phyloP scores from a whole-genome alignment of 192 early-diverging fungal species.

The Physocladia obscura region DNA sequence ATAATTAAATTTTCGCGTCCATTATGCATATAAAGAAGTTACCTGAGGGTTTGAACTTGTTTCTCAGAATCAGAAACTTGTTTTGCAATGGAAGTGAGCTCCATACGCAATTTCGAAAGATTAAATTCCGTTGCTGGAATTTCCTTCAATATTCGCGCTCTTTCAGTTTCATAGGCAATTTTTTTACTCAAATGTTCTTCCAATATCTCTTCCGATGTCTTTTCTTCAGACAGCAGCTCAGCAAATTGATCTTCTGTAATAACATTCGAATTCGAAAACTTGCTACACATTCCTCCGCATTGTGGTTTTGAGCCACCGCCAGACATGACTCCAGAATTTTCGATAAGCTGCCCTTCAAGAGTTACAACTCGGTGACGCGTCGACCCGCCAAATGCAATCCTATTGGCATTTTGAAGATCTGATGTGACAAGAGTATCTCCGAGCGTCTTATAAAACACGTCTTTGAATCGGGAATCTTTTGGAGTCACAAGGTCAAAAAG shows the following conservation, averaged over 20 bases:
- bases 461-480: slow-evolving; percentile 67
- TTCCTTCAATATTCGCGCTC: slow-evolving; percentile 21
- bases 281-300: slow-evolving; percentile 89
- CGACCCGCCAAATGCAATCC: slow-evolving; percentile 78
- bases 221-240: slow-evolving; percentile 23
- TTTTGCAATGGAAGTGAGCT: slow-evolving; percentile 62
- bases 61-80: slow-evolving; percentile 69
- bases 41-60: slow-evolving; percentile 60
- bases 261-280: slow-evolving; percentile 36
- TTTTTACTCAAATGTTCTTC: slow-evolving; percentile 1
- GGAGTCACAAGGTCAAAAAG: slow-evolving; percentile 88
- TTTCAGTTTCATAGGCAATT: slow-evolving; percentile 28
- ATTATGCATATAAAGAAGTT: slow-evolving; percentile 9
- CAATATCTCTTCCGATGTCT: slow-evolving; percentile 14
- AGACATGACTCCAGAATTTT: slow-evolving; percentile 87
- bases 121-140: slow-evolving; percentile 59
- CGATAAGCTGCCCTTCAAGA: slow-evolving; percentile 87
- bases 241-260: neutral
- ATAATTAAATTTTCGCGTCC: neutral
- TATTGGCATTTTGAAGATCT: slow-evolving; percentile 80
- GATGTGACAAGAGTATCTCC: slow-evolving; percentile 84
- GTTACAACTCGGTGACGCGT: slow-evolving; percentile 91
- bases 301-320: slow-evolving; percentile 78
- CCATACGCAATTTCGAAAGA: slow-evolving; percentile 71
- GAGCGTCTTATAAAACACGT: slow-evolving; percentile 85